Evolutionary conservation across 306 rosid species (phyloP), one percentile per base, ranked within the genome.

Genomic region (Benincasa hispida): DNA sequence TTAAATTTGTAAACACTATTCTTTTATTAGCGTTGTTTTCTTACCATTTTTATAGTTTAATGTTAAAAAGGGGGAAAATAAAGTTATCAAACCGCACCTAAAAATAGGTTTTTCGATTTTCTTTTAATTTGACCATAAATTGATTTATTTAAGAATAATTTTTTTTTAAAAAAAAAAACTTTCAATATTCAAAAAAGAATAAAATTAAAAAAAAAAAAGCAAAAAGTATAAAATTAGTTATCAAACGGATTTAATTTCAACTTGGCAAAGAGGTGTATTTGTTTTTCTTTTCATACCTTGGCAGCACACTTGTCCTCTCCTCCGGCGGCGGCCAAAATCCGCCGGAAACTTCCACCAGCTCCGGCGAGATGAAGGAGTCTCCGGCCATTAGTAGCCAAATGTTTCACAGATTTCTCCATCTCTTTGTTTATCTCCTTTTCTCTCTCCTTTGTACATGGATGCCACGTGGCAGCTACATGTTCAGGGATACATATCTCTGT

Each of bases 391-490:
- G 5, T 13, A 22, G 15, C 34, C 54, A 17, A 68, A 60, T 47
- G 21, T 62, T 77, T 75, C 5, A 22, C 22, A 0, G 57, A 4
- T 0, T 72, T 19, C 32, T 69, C 77, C 4, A 51, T 35, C 0
- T 77, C 55, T 14, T 24, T 13, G 5, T 69, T 24, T 4, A 12
- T 1, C 7, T 70, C 2, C 0, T 0, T 15, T 25, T 79, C 88
- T 39, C 74, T 2, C 12, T 73, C 0, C 74, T 84, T 62, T 39
- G 47, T 18, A 75, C 98, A 93, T 0, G 96, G 98, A 30, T 89
- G 96, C 98, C 98, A 93, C 7, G 91, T 85, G 3, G 34, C 74
- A 5, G 90, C 98, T 25, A 80, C 75, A 13, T 81, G 72, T 82
- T 83, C 1, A 0, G 98, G 81, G 78, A 93, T 82, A 60, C 96